Conservation (phyloP, 139 green algal species). For the Chlamydomonas asymmetrica region DNA sequence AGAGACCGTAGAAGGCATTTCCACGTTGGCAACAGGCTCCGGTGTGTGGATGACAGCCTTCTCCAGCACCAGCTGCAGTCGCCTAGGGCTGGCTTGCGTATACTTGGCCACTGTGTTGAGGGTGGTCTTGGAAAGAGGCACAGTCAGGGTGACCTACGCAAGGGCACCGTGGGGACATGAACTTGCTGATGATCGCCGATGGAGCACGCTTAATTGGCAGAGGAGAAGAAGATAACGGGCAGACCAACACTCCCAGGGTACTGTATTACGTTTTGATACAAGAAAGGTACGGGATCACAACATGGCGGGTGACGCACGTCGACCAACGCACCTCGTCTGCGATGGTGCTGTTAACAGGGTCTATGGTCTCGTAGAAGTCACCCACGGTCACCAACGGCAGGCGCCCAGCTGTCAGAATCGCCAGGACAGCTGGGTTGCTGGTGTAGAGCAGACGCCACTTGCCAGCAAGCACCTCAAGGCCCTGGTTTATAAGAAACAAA, state of each 20-base stretch:
- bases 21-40: constrained; percentile 68
- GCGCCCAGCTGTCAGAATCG: constrained; percentile 72
- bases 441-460: constrained; percentile 92
- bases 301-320: background rate
- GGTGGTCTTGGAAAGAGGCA: no score
- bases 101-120: no score
- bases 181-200: no score
- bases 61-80: constrained; percentile 80
- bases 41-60: constrained; percentile 67
- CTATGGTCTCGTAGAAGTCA: constrained; percentile 84
- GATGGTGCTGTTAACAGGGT: constrained; percentile 59
- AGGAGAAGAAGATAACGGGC: no score
- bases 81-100: constrained; percentile 83
- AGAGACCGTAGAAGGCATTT: constrained; percentile 65
- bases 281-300: background rate
- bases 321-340: no score
- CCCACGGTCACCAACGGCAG: constrained; percentile 86
- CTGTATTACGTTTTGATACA: no score
- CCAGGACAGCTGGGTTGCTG: constrained; percentile 79
- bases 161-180: no score
- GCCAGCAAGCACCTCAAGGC: constrained; percentile 59
- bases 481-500: no score
- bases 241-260: no score
- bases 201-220: no score
- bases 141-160: no score